A percentile compares a stretch with the other conserved stretches of the same genome.
phyloP scores from a whole-genome alignment of 345 rosid genomes.

The Eucalyptus sp. region DNA sequence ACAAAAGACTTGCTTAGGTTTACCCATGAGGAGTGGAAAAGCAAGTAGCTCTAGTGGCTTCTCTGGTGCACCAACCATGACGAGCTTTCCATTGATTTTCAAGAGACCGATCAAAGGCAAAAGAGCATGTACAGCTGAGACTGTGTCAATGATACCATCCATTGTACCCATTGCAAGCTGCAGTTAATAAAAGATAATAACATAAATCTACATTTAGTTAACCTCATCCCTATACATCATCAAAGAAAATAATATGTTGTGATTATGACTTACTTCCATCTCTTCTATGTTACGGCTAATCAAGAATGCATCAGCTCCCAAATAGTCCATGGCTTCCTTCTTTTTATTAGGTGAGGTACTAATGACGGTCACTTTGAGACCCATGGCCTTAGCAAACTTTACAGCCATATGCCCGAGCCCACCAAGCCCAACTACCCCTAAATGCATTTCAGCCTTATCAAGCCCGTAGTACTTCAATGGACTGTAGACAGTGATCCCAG shows the following conservation, averaged over 20 bases:
- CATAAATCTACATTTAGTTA: not conserved
- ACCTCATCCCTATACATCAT: not conserved
- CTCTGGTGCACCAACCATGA: slow-evolving; percentile 34
- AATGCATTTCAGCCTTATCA: too few species aligned
- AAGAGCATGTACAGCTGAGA: slow-evolving; percentile 27
- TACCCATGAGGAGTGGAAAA: slow-evolving; percentile 16
- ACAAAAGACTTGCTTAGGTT: not conserved
- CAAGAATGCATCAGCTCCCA: too few species aligned
- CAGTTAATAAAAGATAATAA: not conserved
- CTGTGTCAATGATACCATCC: slow-evolving; percentile 57
- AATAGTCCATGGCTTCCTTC: too few species aligned
- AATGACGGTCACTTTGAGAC: too few species aligned
- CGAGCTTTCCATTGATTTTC: slow-evolving; percentile 33
- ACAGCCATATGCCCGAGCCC: too few species aligned
- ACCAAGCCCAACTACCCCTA: too few species aligned
- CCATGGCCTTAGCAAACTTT: too few species aligned
- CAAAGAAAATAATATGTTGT: not conserved
- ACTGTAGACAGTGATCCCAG: too few species aligned
- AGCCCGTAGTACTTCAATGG: too few species aligned
- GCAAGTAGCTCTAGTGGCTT: slow-evolving; percentile 31
- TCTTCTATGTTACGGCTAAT: too few species aligned
- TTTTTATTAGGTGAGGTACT: too few species aligned
- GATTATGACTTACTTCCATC: too few species aligned
- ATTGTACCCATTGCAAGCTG: slow-evolving; percentile 5
- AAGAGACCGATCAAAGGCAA: slow-evolving; percentile 31